phyloP scores from a whole-genome alignment of 139 green algal species.

The Mychonastes homosphaera region DNA sequence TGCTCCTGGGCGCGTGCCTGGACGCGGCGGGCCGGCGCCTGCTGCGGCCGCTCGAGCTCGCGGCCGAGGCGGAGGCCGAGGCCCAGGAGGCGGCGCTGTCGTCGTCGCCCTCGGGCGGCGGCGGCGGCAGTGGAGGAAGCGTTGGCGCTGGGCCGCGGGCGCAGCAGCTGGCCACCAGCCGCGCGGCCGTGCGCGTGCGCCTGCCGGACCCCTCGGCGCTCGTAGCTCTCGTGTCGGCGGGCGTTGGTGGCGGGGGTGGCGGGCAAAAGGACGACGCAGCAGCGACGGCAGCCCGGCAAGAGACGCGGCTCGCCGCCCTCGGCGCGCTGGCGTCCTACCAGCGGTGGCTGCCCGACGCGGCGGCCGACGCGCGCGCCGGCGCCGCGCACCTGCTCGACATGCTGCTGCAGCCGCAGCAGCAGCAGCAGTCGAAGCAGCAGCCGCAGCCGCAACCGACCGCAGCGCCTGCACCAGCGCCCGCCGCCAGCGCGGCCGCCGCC shows the following conservation, averaged over 20 bases:
- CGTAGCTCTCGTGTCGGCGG: slow-evolving; percentile 21
- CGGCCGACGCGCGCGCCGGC: background rate
- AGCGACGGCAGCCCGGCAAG: background rate
- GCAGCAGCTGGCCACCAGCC: too few species aligned
- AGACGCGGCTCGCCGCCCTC: too few species aligned
- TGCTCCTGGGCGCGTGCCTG: too few species aligned
- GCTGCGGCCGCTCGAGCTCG: too few species aligned
- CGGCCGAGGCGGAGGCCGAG: too few species aligned
- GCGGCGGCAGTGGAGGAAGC: too few species aligned
- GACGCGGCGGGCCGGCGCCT: too few species aligned
- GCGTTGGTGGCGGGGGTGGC: slow-evolving; percentile 12
- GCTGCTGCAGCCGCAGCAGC: slow-evolving; percentile 1
- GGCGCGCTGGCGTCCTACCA: too few species aligned
- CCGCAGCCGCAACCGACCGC: background rate
- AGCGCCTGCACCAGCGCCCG: slow-evolving; percentile 9
- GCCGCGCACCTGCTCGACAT: background rate
- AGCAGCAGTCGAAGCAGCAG: background rate
- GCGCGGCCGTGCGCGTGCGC: slow-evolving; percentile 5
- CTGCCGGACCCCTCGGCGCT: slow-evolving; percentile 38
- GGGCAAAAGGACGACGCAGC: slow-evolving; percentile 2
- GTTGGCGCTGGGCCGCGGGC: too few species aligned
- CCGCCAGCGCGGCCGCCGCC: background rate
- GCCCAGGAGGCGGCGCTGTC: too few species aligned
- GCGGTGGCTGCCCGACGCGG: slow-evolving; percentile 5
- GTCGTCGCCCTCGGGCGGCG: too few species aligned